These are phyloP conservation scores for Nakazawaea molendinolei DNA, from an alignment of 805 yeast species.

Conservation along the genomic window DNA sequence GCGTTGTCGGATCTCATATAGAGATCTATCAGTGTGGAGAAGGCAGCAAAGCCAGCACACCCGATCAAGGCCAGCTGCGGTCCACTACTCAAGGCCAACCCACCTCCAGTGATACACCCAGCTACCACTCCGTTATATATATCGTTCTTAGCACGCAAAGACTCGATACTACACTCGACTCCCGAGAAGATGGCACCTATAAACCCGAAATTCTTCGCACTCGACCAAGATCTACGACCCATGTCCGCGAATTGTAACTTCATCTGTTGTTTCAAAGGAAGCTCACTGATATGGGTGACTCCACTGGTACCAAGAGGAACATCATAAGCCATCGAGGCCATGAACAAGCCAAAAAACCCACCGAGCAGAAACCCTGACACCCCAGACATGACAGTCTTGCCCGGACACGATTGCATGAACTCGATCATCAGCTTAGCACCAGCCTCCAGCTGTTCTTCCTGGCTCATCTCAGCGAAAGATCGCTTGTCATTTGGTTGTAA, in stretches of 20 bases:
- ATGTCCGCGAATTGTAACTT: constrained; percentile 85
- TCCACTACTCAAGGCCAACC: constrained; percentile 85
- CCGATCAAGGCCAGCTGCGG: constrained; percentile 90
- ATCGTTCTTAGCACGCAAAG: constrained; percentile 84
- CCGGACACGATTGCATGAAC: constrained; percentile 91
- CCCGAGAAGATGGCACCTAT: constrained; percentile 90
- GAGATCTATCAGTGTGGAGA: constrained; percentile 81
- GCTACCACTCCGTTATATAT: constrained; percentile 87
- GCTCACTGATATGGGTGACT: constrained; percentile 56
- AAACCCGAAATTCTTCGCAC: constrained; percentile 91
- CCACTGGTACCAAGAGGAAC: constrained; percentile 57
- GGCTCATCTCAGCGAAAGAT: constrained; percentile 66
- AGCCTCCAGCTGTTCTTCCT: constrained; percentile 87
- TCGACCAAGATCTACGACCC: constrained; percentile 81
- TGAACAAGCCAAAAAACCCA: constrained; percentile 91
- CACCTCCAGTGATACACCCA: constrained; percentile 97
- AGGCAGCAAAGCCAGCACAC: constrained; percentile 97
- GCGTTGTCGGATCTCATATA: constrained; percentile 81
- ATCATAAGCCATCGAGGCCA: constrained; percentile 86
- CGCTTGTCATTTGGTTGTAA: constrained; percentile 39
- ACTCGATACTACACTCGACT: constrained; percentile 85
- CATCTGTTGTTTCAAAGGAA: constrained; percentile 91
- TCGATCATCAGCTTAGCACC: constrained; percentile 81
- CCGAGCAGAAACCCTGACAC: constrained; percentile 92
- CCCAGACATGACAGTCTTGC: constrained; percentile 86